phyloP scores from a whole-genome alignment of 75 land plant genomes.

The Selaginella tamariscina region DNA sequence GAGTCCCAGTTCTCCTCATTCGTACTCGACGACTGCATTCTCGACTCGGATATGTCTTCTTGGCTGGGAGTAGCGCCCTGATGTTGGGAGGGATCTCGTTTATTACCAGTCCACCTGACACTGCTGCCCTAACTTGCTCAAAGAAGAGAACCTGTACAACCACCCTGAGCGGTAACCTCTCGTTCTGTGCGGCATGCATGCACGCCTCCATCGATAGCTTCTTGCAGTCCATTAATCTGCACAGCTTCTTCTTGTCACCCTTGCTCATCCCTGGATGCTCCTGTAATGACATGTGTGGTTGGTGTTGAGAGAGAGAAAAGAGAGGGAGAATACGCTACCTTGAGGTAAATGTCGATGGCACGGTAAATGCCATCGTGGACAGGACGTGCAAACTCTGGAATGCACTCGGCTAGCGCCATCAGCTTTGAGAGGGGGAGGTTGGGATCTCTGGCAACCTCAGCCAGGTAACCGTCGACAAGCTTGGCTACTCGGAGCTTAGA shows the following conservation, averaged over 20 bases:
- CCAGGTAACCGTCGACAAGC: conserved; percentile 42
- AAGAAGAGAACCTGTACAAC: conserved; percentile 75
- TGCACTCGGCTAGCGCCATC: neutral
- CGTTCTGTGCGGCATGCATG: conserved; percentile 66
- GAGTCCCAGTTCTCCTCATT: conserved; percentile 63
- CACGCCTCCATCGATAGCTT: conserved; percentile 58
- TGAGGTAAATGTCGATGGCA: neutral
- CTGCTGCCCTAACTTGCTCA: conserved; percentile 57
- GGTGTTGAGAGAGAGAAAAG: neutral
- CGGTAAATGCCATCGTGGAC: neutral
- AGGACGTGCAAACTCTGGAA: neutral
- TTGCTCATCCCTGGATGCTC: conserved; percentile 47
- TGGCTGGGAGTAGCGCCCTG: conserved; percentile 43
- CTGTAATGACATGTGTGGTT: conserved; percentile 18
- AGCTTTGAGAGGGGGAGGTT: neutral
- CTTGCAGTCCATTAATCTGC: conserved; percentile 56
- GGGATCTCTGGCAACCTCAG: neutral
- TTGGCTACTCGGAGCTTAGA: conserved; percentile 35
- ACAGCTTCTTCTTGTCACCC: conserved; percentile 44
- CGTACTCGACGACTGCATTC: conserved; percentile 41
- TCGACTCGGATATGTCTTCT: conserved; percentile 28
- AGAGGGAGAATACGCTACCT: neutral
- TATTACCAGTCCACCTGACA: conserved; percentile 37
- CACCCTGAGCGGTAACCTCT: conserved; percentile 49
- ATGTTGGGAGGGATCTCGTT: conserved; percentile 52